Evolutionary conservation across 2,329 filamentous ascomycete genomes (phyloP), one percentile per base, ranked within the genome.

Genomic region (Davidsoniella eucalypti): DNA sequence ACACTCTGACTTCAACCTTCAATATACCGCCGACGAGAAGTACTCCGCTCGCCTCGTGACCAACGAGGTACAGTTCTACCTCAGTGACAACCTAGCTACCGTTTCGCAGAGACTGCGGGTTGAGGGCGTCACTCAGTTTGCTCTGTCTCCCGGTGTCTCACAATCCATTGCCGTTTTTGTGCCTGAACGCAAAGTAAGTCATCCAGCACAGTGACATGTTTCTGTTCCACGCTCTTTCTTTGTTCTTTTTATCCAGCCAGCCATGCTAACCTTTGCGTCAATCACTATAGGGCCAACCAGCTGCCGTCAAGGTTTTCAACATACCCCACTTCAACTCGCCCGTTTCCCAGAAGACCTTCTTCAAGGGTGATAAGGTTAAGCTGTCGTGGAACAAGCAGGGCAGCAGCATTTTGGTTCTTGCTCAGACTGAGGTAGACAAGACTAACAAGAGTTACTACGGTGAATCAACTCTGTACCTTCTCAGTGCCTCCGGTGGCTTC

Each of bases 361-460:
- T 87, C 78, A 98, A 98, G 71, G 88, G 88, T 56, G 92, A 98
- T 72, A 96, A 96, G 71, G 90, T 98, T 44, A 87, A 95, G 67
- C 71, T 98, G 62, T 95, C 95, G 71, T 98, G 92, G 92, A 98
- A 98, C 67, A 78, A 82, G 57, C 73, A 87, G 55, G 92, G 92
- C 49, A 94, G 88, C 37, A 90, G 82, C 63, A 67, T 96, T 62
- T 84, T 98, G 61, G 90, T 96, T 57, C 77, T 98, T 60, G 90
- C 92, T 51, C 88, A 96, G 70, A 98, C 92, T 29, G 92, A 98
- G 55, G 92, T 96, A 49, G 92, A 98, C 68, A 93, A 92, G 70
- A 87, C 87, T 52, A 93, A 93, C 67, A 96, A 96, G 78, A 95
- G 87, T 68, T 98, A 98, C 70, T 98, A 98, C 59, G 92, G 92